Evolutionary conservation across 2,329 filamentous ascomycete genomes (phyloP).

Genomic region (Hymenoscyphus linearis): DNA sequence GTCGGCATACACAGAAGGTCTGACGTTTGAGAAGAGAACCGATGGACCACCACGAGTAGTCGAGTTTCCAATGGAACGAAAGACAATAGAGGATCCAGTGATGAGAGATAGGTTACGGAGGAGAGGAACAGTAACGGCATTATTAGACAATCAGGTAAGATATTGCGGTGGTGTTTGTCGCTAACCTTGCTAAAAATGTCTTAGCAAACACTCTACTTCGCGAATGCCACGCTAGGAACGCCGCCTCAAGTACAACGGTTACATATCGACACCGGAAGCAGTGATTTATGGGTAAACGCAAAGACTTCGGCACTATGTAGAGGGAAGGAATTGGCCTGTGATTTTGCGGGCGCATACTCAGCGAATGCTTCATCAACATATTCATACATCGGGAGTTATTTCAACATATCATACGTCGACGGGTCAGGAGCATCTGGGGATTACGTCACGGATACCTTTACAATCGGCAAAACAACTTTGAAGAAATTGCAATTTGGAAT

Average conservation of each 20-base stretch:
- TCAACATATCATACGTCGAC: constrained; percentile 87
- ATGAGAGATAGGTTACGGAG: constrained; percentile 35
- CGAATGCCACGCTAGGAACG: constrained; percentile 59
- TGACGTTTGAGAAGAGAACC: constrained; percentile 26
- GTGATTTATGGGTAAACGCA: constrained; percentile 67
- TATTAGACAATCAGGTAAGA: constrained; percentile 51
- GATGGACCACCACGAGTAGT: constrained; percentile 29
- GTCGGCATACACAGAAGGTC: constrained; percentile 25
- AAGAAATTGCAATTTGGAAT: constrained; percentile 64
- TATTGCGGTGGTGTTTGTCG: background rate
- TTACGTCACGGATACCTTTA: constrained; percentile 71
- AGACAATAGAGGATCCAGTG: constrained; percentile 24
- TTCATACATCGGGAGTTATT: constrained; percentile 64
- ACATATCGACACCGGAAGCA: constrained; percentile 64
- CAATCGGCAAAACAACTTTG: constrained; percentile 50
- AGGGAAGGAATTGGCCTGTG: constrained; percentile 46
- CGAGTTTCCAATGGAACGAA: constrained; percentile 28
- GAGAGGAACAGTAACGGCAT: constrained; percentile 39
- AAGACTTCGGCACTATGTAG: constrained; percentile 55
- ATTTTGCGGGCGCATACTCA: constrained; percentile 58
- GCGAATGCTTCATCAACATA: constrained; percentile 73
- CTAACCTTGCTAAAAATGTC: constrained; percentile 19
- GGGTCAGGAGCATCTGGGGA: constrained; percentile 72
- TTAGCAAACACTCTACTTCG: constrained; percentile 58
- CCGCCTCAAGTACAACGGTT: constrained; percentile 52